Evolutionary conservation across 1,139 yeast genomes (phyloP).

Genomic region (Hyphopichia fennica): DNA sequence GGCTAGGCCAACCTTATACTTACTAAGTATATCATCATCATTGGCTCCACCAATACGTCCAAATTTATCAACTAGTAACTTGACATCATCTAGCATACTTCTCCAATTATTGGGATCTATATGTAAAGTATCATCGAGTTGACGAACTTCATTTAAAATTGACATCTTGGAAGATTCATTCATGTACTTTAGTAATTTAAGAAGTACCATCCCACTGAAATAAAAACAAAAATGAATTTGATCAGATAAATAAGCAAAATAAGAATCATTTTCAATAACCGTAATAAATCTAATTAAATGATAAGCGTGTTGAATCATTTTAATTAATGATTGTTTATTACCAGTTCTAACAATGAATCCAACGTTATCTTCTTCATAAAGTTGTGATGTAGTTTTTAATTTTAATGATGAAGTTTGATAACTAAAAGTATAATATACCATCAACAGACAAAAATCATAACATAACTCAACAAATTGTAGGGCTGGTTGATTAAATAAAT

Average conservation of each 20-base stretch:
- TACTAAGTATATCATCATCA: slow-evolving; percentile 28
- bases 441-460: slow-evolving; percentile 62
- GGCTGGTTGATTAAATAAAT: slow-evolving; percentile 69
- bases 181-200: slow-evolving; percentile 21
- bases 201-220: slow-evolving; percentile 48
- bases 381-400: background rate
- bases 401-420: slow-evolving; percentile 20
- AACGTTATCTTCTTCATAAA: slow-evolving; percentile 24
- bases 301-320: slow-evolving; percentile 35
- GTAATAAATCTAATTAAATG: slow-evolving; percentile 42
- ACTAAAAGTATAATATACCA: slow-evolving; percentile 38
- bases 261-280: slow-evolving; percentile 54
- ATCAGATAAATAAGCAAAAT: slow-evolving; percentile 69
- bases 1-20: slow-evolving; percentile 24
- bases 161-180: background rate
- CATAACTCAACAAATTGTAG: slow-evolving; percentile 77
- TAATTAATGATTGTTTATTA: slow-evolving; percentile 19
- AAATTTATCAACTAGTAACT: slow-evolving; percentile 29
- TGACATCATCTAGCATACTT: slow-evolving; percentile 13
- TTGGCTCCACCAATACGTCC: slow-evolving; percentile 28
- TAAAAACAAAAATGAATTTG: slow-evolving; percentile 62
- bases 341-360: slow-evolving; percentile 21
- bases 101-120: background rate
- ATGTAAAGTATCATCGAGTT: background rate
- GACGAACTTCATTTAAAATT: slow-evolving; percentile 1